A percentile compares a stretch with the other conserved stretches of the same genome.
These are phyloP conservation scores for Fusarium drepaniforme DNA, from an alignment of 2,329 filamentous ascomycete species.

Conservation along the genomic window DNA sequence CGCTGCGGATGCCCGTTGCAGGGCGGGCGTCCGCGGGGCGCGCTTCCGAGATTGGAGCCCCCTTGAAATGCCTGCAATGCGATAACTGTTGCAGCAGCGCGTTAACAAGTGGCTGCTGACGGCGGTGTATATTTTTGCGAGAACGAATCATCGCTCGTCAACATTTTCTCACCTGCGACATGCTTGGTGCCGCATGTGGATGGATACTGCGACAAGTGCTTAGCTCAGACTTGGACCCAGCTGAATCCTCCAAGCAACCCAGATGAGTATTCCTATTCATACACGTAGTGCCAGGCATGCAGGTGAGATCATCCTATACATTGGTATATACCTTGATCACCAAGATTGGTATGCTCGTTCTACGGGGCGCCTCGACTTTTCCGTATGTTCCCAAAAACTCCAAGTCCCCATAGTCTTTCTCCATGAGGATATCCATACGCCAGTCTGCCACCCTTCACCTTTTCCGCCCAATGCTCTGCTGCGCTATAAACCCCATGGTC, in stretches of 20 bases:
- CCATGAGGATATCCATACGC: conserved; percentile 34
- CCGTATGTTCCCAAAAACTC: conserved; percentile 42
- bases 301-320: neutral
- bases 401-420: conserved; percentile 28
- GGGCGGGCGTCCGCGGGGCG: conserved; percentile 31
- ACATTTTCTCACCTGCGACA: neutral
- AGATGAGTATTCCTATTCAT: neutral
- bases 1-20: conserved; percentile 26
- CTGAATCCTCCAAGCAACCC: neutral
- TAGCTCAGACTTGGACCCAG: conserved; percentile 11
- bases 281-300: neutral
- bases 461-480: conserved; percentile 19
- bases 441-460: conserved; percentile 33
- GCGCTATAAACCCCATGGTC: conserved; percentile 17
- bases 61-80: conserved; percentile 13
- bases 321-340: conserved; percentile 12
- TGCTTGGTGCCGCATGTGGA: neutral
- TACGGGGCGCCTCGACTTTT: conserved; percentile 43
- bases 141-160: conserved; percentile 1
- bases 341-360: conserved; percentile 37
- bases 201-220: conserved; percentile 3
- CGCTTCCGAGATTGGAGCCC: conserved; percentile 37
- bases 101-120: conserved; percentile 12
- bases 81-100: neutral
- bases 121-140: neutral